phyloP scores from a whole-genome alignment of 2,329 filamentous ascomycete species.

The Teratosphaeriaceae sp. region DNA sequence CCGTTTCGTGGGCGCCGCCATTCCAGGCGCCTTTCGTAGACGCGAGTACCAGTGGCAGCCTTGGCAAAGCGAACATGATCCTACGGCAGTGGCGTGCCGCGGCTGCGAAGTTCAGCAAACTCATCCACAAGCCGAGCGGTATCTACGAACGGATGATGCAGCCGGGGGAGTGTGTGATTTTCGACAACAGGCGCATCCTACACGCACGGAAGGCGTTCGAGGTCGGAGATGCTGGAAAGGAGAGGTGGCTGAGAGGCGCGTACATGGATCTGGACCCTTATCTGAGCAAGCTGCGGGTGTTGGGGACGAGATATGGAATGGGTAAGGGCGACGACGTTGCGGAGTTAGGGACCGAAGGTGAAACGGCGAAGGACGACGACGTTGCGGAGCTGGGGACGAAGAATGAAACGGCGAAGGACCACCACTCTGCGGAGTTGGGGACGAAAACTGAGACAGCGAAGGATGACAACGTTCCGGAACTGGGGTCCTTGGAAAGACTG shows the following conservation, averaged over 20 bases:
- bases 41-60: background rate
- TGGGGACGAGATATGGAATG: too few species aligned
- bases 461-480: too few species aligned
- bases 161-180: conserved; percentile 85
- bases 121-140: conserved; percentile 52
- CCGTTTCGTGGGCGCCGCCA: conserved; percentile 30
- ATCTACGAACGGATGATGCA: conserved; percentile 66
- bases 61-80: conserved; percentile 12
- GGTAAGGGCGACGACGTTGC: too few species aligned
- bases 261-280: conserved; percentile 69
- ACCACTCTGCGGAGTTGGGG: too few species aligned
- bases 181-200: conserved; percentile 76
- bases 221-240: conserved; percentile 49
- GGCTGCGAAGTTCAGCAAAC: conserved; percentile 49
- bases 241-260: conserved; percentile 76
- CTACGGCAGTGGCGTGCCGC: conserved; percentile 42
- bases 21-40: conserved; percentile 29
- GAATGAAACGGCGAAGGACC: too few species aligned
- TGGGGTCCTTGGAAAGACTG: too few species aligned
- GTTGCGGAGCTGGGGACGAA: too few species aligned
- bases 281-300: conserved; percentile 28
- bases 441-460: too few species aligned
- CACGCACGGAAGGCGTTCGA: conserved; percentile 79
- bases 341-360: too few species aligned
- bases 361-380: too few species aligned